Base-by-base conservation (phyloP, 2,329 filamentous ascomycete species). In the Aureobasidium zeae region DNA sequence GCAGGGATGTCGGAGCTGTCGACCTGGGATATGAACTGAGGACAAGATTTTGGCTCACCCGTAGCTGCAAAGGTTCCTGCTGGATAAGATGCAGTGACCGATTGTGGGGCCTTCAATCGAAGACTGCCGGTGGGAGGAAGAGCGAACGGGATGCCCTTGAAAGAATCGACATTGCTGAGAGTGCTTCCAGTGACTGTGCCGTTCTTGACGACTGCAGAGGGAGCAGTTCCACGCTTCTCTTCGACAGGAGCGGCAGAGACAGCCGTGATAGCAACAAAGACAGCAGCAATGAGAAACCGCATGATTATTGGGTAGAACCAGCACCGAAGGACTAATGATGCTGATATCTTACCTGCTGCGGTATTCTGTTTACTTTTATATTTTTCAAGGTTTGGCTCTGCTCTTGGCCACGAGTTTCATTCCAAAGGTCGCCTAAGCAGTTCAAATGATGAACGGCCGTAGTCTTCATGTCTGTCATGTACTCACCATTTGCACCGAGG, bases 141-240 rank as follows among this genome's bases (percentile, higher is more conserved):
- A 2, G 83, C 83, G 55, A 79, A 91, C 3, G 83, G 84, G 45
- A 91, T 85, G 16, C 79, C 83, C 44, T 73, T 77, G 65, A 85
- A 88, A 19, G 69, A 74, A 46, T 89, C 83, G 15, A 86, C 70
- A 19, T 63, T 61, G 2, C 58, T 53, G 2, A 60, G 56, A 47
- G 52, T 62, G 45, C 57, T 59, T 26, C 77, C 77, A 30, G 72
- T 57, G 24, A 83, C 63, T 4, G 72, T 80, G 26, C 75, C 78
- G 31, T 72, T 68, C 1, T 70, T 61, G 25, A 78, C 71, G 12
- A 68, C 62, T 36, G 80, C 76, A 3, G 70, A 71, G 3, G 75
- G 73, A 16, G 58, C 61, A 24, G 55, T 61, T 29, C 41, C 41
- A 15, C 48, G 34, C 19, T 44, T 44, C 32, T 46, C 45, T 10